Conservation (phyloP, 495 filamentous ascomycete species). For the Haplographium delicatum region DNA sequence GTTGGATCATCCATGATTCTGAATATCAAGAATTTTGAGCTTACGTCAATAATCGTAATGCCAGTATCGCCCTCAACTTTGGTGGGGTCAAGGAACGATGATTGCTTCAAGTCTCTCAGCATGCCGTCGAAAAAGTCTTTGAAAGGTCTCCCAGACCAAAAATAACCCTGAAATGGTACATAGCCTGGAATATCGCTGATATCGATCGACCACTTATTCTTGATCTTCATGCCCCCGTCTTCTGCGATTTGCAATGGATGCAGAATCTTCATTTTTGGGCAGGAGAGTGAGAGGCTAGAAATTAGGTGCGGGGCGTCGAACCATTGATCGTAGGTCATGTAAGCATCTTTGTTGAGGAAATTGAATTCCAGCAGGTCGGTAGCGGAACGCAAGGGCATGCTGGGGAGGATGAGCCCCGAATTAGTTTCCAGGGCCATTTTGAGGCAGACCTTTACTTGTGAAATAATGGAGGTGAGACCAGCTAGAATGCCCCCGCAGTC, state of each 20-base stretch:
- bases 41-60: constrained; percentile 20
- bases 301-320: constrained; percentile 25
- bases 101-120: background rate
- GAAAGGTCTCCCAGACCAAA: constrained; percentile 25
- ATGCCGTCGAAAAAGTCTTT: constrained; percentile 19
- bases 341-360: constrained; percentile 22
- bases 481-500: constrained; percentile 23
- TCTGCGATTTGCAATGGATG: constrained; percentile 21
- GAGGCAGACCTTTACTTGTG: constrained; percentile 27
- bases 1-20: constrained; percentile 26
- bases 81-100: background rate
- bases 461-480: constrained; percentile 26
- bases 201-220: constrained; percentile 16
- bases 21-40: constrained; percentile 22
- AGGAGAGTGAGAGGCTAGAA: constrained; percentile 9
- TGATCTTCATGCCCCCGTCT: constrained; percentile 8
- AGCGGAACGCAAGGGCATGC: constrained; percentile 27
- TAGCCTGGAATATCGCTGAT: constrained; percentile 16
- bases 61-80: constrained; percentile 8
- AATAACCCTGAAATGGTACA: constrained; percentile 12
- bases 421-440: constrained; percentile 26
- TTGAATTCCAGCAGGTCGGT: constrained; percentile 25
- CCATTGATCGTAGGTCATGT: constrained; percentile 26
- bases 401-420: constrained; percentile 18
- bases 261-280: constrained; percentile 25